Base-by-base conservation (phyloP, 2,329 filamentous ascomycete species). In the Monilinia fructigena region DNA sequence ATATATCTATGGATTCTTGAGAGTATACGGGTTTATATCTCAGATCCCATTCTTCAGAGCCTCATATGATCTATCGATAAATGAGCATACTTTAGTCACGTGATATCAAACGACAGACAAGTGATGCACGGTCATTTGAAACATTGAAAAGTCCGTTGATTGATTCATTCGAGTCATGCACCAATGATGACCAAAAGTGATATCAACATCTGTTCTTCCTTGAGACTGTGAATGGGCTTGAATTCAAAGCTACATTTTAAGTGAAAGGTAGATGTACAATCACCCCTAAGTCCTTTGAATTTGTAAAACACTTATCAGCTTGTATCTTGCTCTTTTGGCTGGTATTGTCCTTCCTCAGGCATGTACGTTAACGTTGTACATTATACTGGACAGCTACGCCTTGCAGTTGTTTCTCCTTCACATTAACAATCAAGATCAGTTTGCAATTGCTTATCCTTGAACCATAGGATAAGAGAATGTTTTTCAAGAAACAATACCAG, bases 391-490 rank as follows among this genome's bases (percentile, higher is more conserved):
- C 38, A 42, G 3, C 38, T 42, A 56, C 61, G 7, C 66, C 68
- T n/a, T 67, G 66, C 1, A 42, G 66, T 20, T 12, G 66, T 18
- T 59, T 72, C 56, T 58, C 16, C 16, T 42, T 10, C 70, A 66
- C 20, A 26, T 72, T 16, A 54, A 54, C 4, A 38, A 45, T 68
- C 12, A 69, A 67, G 35, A 56, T 67, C 23, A 18, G 55, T 1
- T 55, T 71, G 23, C 23, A 23, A 23, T 23, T 23, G 35, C 42
- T 71, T 4, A 20, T 66, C 4, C 47, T 68, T 10, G 70, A 71
- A 67, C 63, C 56, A 18, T 56, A 48, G 16, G 66, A 70, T 35
- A 71, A 69, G 38, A 28, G 40, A 28, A 20, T 28, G 12, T 64
- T 67, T 48, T 50, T 69, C 8, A 53, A 35, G 7, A 53, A 56